Evolutionary conservation across 192 early-diverging fungal species (phyloP).

Genomic region (Thamnidium elegans): DNA sequence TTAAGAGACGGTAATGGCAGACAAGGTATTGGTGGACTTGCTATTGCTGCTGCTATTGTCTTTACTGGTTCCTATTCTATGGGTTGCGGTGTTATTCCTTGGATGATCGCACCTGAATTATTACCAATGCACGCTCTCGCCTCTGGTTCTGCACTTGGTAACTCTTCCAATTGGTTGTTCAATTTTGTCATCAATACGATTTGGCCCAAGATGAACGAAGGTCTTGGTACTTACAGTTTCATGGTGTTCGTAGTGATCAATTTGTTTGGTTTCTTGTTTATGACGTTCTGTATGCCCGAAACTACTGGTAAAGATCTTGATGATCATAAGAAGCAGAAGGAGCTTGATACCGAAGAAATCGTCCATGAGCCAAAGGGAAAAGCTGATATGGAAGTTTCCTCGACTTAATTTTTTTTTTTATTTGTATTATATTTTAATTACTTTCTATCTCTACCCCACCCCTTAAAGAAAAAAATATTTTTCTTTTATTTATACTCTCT

Average conservation of each 20-base stretch:
- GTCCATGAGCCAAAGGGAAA: neutral
- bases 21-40: constrained; percentile 57
- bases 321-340: constrained; percentile 5
- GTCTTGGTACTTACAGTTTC: constrained; percentile 41
- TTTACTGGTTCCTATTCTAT: constrained; percentile 77
- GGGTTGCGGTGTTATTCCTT: constrained; percentile 81
- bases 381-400: neutral
- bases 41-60: constrained; percentile 47
- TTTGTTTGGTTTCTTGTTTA: constrained; percentile 62
- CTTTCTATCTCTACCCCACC: too few species aligned
- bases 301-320: constrained; percentile 48
- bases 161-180: constrained; percentile 65
- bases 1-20: constrained; percentile 37
- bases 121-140: constrained; percentile 74
- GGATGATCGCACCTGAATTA: constrained; percentile 77
- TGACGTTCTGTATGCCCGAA: constrained; percentile 75
- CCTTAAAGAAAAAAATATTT: neutral
- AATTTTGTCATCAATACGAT: constrained; percentile 47
- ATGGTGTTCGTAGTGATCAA: constrained; percentile 72
- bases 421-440: constrained; percentile 1
- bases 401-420: neutral
- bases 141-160: constrained; percentile 68
- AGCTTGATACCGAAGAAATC: neutral
- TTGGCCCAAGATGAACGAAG: constrained; percentile 37
- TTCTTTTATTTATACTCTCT: neutral